Conservation (phyloP, 1,284 basidiomycete genomes). For the Austropuccinia psidii region DNA sequence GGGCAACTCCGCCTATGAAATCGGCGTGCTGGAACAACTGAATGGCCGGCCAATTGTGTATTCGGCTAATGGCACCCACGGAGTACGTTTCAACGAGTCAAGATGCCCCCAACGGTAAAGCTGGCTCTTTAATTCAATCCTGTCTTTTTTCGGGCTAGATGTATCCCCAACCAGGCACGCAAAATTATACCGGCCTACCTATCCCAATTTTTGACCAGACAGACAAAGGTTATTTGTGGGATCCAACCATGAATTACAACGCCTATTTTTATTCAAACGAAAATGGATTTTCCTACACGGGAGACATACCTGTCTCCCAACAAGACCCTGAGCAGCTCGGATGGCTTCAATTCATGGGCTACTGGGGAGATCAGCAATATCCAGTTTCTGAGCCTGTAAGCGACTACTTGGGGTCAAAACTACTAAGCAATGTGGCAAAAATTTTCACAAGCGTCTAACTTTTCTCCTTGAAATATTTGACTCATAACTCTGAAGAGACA, state of each 20-base stretch:
- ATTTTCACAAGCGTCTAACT: background rate
- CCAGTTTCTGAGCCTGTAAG: slow-evolving; percentile 16
- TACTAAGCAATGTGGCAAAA: too few relatives aligned
- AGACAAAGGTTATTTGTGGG: slow-evolving; percentile 20
- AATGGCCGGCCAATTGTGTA: slow-evolving; percentile 23
- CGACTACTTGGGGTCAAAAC: background rate
- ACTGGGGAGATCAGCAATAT: slow-evolving; percentile 24
- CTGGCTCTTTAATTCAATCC: background rate
- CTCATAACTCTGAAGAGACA: background rate
- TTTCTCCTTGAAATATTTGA: background rate
- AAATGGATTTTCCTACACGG: slow-evolving; percentile 14
- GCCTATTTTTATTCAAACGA: slow-evolving; percentile 27
- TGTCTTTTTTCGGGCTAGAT: background rate
- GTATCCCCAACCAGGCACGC: slow-evolving; percentile 26
- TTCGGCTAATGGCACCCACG: slow-evolving; percentile 26
- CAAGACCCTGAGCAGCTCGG: slow-evolving; percentile 10
- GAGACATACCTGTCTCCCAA: background rate
- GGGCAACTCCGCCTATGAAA: slow-evolving; percentile 15
- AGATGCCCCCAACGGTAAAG: background rate
- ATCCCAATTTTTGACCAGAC: slow-evolving; percentile 17
- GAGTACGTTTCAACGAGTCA: background rate
- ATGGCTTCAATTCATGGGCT: slow-evolving; percentile 17
- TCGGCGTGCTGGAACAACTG: background rate
- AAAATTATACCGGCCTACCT: slow-evolving; percentile 22
- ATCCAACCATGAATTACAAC: slow-evolving; percentile 12